These are phyloP conservation scores for Fereydounia khargensis DNA, from an alignment of 1,284 basidiomycete genomes.

Conservation along the genomic window DNA sequence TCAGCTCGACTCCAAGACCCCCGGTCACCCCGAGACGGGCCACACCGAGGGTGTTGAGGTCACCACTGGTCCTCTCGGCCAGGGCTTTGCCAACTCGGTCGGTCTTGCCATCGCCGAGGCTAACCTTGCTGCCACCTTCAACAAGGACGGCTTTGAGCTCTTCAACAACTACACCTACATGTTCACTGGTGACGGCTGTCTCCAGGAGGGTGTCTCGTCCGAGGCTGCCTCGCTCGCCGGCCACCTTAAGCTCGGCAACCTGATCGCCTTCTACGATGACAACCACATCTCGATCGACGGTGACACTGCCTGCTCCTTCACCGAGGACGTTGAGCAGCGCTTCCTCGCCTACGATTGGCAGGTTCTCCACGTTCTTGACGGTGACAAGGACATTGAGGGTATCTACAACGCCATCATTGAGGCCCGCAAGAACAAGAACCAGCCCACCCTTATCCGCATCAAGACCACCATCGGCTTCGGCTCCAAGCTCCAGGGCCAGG, in stretches of 20 bases:
- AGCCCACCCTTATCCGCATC: conserved; percentile 82
- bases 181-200: conserved; percentile 89
- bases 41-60: conserved; percentile 86
- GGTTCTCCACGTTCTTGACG: conserved; percentile 77
- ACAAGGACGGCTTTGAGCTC: conserved; percentile 79
- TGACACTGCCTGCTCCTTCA: conserved; percentile 86
- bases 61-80: conserved; percentile 91
- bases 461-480: conserved; percentile 91
- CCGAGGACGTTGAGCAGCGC: conserved; percentile 84
- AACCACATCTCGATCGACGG: conserved; percentile 94
- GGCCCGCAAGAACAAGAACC: conserved; percentile 72
- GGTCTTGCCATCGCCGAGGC: conserved; percentile 90
- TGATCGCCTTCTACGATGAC: conserved; percentile 64
- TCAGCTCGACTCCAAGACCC: conserved; percentile 71
- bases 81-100: conserved; percentile 82
- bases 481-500: conserved; percentile 85
- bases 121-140: conserved; percentile 82
- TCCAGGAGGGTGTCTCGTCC: conserved; percentile 89
- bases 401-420: conserved; percentile 78
- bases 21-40: conserved; percentile 81
- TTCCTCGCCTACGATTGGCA: conserved; percentile 93
- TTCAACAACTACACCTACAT: conserved; percentile 87
- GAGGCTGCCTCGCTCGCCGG: conserved; percentile 88
- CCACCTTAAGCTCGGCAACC: conserved; percentile 86
- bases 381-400: conserved; percentile 76